Base-by-base conservation (phyloP, 345 rosid genomes). In the Turritis glabra region DNA sequence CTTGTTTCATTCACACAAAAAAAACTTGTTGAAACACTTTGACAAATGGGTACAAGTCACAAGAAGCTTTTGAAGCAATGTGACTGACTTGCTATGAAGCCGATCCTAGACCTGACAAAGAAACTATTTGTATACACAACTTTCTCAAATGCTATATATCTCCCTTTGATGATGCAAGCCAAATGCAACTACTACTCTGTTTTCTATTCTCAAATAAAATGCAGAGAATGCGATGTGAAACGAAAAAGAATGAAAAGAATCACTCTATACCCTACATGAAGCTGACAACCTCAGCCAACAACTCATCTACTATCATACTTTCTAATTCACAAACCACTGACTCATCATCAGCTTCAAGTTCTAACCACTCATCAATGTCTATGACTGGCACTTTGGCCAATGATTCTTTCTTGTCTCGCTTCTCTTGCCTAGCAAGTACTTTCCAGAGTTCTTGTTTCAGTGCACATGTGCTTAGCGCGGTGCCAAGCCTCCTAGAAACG, bases 231-330 rank as follows among this genome's bases (percentile, higher is more conserved):
- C 27, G 0, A 63, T 53, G 2, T 3, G n/a, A 62, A 69, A 54
- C 11, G 12, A 33, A 64, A 57, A 77, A 44, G 33, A 77, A 77
- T 59, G 17, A 38, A 64, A 64, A 57, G 56, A 77, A 77, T 71
- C 72, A 57, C 54, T 71, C 38, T 64, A 57, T 23, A 71, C 25
- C 18, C 76, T 77, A 81, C 75, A 80, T 76, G 44, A 72, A 26
- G 69, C 85, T 80, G 76, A 86, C 61, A 53, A 87, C 60, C 71
- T 93, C 97, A 61, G 59, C 79, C 47, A 81, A 79, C 61, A 94
- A 82, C 64, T 88, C 89, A 78, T 90, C 96, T 37, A 91, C 72
- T 85, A 91, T 81, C 65, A 77, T 80, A 76, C 79, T 67, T 81
- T 84, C 97, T 71, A 91, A 81, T 55, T 91, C 97, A 77, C 77